Percentiles rank a stretch among this genome's conserved stretches.
phyloP scores from a whole-genome alignment of 768 basidiomycete genomes.

The Amanita fuliginea region DNA sequence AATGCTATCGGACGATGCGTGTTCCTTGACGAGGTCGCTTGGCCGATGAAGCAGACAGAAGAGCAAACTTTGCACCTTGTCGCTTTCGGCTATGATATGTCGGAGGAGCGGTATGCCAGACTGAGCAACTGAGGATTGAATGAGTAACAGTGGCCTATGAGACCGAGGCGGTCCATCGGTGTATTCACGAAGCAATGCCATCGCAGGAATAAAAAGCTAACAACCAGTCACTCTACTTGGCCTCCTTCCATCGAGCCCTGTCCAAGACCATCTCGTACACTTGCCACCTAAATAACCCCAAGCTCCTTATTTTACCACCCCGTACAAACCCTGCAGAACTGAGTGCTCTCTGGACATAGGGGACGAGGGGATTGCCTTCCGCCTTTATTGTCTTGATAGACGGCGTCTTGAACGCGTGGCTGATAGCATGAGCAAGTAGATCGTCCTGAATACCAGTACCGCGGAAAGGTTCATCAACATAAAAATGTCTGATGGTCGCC shows the following conservation, averaged over 20 bases:
- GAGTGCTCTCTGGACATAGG: constrained; percentile 36
- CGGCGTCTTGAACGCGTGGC: constrained; percentile 41
- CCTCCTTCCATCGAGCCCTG: constrained; percentile 34
- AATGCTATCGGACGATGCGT: constrained; percentile 17
- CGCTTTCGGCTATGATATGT: constrained; percentile 23
- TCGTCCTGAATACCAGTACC: constrained; percentile 49
- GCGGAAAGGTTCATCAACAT: constrained; percentile 57
- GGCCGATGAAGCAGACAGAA: constrained; percentile 52
- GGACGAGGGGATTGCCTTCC: constrained; percentile 36
- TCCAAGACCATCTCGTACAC: constrained; percentile 26
- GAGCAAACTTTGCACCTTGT: constrained; percentile 25
- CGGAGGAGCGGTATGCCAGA: constrained; percentile 46
- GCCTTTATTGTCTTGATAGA: constrained; percentile 35
- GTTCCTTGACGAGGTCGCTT: constrained; percentile 23
- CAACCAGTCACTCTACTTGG: constrained; percentile 1
- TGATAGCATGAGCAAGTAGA: constrained; percentile 46
- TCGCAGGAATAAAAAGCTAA: neutral
- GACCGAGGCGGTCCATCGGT: neutral
- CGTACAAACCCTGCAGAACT: constrained; percentile 37
- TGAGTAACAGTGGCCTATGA: constrained; percentile 34
- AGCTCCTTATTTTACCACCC: constrained; percentile 27
- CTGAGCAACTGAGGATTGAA: constrained; percentile 52
- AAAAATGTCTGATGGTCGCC: constrained; percentile 69
- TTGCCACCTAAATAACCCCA: constrained; percentile 52
- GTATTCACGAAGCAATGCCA: constrained; percentile 2